Evolutionary conservation across 768 basidiomycete species (phyloP), one percentile per base, ranked within the genome.

Genomic region (Phanerochaete sordida): DNA sequence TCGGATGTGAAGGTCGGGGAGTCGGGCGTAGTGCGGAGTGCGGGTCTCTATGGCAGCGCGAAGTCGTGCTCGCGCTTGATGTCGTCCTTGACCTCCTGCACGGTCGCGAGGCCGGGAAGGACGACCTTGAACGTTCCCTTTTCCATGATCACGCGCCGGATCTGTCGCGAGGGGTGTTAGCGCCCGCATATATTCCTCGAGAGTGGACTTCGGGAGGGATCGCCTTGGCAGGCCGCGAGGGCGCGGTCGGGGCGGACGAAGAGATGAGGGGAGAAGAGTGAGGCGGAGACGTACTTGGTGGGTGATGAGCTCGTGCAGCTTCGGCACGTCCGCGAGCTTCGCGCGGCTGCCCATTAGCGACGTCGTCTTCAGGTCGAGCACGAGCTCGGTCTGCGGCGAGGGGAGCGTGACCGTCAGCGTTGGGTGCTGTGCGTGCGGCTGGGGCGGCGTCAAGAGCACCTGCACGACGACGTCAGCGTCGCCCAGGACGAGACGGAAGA

Each of bases 241-340:
- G n/a, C n/a, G n/a, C n/a, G n/a, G n/a, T n/a, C n/a, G n/a, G n/a
- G n/a, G n/a, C n/a, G n/a, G n/a, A n/a, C n/a, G n/a, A n/a, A n/a
- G n/a, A 35, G 33, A 35, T 35, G 33, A 35, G 7, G 33, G 33
- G 13, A 13, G 33, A 35, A 6, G 33, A 5, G n/a, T n/a, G n/a
- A n/a, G 33, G 7, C 1, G 33, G 11, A 54, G 0, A 9, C 91
- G 81, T 0, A 97, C 83, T 72, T 96, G 91, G 64, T 88, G 84
- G 63, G 91, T 83, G 53, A 99, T 93, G 53, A 99, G 80, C 71
- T 99, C 95, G 65, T 98, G 95, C 16, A 98, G 78, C 73, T 99
- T 99, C 26, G 97, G 96, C 1, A 99, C 91, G 68, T 99, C 95
- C 61, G 93, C 94, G 1, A 99, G 81, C 74, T 98, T 97, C n/a